Evolutionary conservation across 139 green algal genomes (phyloP).

Genomic region (Chlorella sp.): DNA sequence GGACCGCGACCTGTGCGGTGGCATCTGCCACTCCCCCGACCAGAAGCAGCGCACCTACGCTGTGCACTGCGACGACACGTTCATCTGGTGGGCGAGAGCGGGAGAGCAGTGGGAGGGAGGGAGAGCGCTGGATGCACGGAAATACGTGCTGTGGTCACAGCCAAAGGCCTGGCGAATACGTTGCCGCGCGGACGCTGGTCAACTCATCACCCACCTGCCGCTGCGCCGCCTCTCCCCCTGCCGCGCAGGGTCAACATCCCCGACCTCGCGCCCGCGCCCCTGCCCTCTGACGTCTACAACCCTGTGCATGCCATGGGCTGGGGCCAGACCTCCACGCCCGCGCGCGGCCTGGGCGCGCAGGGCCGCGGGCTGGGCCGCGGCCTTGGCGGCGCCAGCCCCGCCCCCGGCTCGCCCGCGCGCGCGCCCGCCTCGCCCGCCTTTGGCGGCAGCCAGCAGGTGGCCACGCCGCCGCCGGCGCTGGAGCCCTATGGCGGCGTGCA

Average conservation of each 20-base stretch:
- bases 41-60: constrained; percentile 54
- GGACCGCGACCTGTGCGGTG: constrained; percentile 30
- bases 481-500: constrained; percentile 27
- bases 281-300: constrained; percentile 42
- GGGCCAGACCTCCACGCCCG: background rate
- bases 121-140: too few species aligned
- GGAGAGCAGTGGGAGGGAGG: too few species aligned
- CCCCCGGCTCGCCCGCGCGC: background rate
- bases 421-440: background rate
- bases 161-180: too few species aligned
- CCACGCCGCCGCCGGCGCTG: constrained; percentile 9
- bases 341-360: too few species aligned
- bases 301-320: background rate
- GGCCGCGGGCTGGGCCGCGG: too few species aligned
- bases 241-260: constrained; percentile 34
- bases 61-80: constrained; percentile 48
- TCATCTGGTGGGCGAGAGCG: constrained; percentile 36
- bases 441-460: constrained; percentile 5
- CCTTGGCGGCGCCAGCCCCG: background rate
- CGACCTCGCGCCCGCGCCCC: constrained; percentile 4
- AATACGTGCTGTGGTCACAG: too few species aligned
- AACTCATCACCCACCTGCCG: too few species aligned
- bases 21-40: constrained; percentile 16
- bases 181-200: too few species aligned
- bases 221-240: too few species aligned